phyloP scores from a whole-genome alignment of 1,284 basidiomycete species.

The Fomitopsis palustris region DNA sequence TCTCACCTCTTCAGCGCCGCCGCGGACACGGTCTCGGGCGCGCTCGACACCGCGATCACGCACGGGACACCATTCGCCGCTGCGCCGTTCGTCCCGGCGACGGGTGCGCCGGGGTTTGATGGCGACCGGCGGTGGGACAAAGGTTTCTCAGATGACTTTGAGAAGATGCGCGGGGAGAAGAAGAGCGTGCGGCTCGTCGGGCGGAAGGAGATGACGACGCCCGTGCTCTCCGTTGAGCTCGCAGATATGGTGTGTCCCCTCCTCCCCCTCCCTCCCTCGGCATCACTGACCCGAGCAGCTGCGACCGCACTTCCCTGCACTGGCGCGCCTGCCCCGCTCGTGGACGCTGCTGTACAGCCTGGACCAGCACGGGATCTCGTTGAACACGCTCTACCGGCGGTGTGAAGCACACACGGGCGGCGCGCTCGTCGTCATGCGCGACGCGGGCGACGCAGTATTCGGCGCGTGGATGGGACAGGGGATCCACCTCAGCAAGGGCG shows the following conservation, averaged over 20 bases:
- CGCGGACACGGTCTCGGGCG: neutral
- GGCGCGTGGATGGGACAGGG: slow-evolving; percentile 83
- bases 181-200: slow-evolving; percentile 37
- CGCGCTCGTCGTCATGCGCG: slow-evolving; percentile 57
- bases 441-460: slow-evolving; percentile 62
- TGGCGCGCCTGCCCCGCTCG: slow-evolving; percentile 72
- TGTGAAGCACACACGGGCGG: slow-evolving; percentile 48
- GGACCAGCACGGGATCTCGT: slow-evolving; percentile 93
- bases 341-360: slow-evolving; percentile 92
- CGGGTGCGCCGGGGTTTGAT: slow-evolving; percentile 77
- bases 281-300: slow-evolving; percentile 42
- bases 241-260: slow-evolving; percentile 55
- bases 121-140: slow-evolving; percentile 41
- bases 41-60: slow-evolving; percentile 26
- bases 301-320: slow-evolving; percentile 71
- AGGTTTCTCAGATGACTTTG: slow-evolving; percentile 29
- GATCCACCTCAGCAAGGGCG: slow-evolving; percentile 52
- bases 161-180: slow-evolving; percentile 31
- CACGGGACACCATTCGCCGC: slow-evolving; percentile 58
- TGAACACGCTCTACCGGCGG: slow-evolving; percentile 81
- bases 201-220: slow-evolving; percentile 46
- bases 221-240: slow-evolving; percentile 50
- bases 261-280: neutral
- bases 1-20: slow-evolving; percentile 1
- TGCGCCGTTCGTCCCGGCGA: slow-evolving; percentile 57